These are phyloP conservation scores for Lactifluus hygrophoroides DNA, from an alignment of 768 basidiomycete genomes.

Conservation along the genomic window DNA sequence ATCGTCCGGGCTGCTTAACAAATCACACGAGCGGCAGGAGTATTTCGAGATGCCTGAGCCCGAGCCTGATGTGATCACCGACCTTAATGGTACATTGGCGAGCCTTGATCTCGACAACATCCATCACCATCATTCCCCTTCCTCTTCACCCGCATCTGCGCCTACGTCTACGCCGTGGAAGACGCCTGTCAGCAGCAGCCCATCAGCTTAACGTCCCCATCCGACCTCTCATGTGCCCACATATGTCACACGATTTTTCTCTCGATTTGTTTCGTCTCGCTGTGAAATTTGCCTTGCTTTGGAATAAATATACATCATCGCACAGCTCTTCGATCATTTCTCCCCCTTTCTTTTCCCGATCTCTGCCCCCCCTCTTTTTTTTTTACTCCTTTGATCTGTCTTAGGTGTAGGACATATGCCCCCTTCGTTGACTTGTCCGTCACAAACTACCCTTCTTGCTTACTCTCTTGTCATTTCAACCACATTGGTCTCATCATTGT, in stretches of 20 bases:
- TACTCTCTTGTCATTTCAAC: not conserved
- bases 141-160: not conserved
- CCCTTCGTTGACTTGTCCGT: not conserved
- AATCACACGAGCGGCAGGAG: conserved; percentile 23
- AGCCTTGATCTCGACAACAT: conserved; percentile 55
- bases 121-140: conserved; percentile 9
- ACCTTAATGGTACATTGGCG: conserved; percentile 69
- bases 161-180: conserved; percentile 6
- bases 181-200: conserved; percentile 1
- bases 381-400: not conserved
- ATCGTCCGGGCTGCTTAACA: conserved; percentile 20
- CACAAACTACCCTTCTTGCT: conserved; percentile 10
- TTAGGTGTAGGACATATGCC: not conserved
- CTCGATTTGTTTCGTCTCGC: conserved; percentile 17
- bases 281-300: conserved; percentile 18
- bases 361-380: not conserved
- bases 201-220: not conserved
- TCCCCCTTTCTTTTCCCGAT: not conserved
- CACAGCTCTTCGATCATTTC: conserved; percentile 13
- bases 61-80: conserved; percentile 50
- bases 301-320: conserved; percentile 16
- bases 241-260: conserved; percentile 4
- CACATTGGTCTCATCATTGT: conserved; percentile 1
- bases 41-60: conserved; percentile 11
- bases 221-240: not conserved